A percentile compares a stretch with the other conserved stretches of the same genome.
Evolutionary conservation across 2,329 filamentous ascomycete genomes (phyloP).

Genomic region (Claviceps purpurea): DNA sequence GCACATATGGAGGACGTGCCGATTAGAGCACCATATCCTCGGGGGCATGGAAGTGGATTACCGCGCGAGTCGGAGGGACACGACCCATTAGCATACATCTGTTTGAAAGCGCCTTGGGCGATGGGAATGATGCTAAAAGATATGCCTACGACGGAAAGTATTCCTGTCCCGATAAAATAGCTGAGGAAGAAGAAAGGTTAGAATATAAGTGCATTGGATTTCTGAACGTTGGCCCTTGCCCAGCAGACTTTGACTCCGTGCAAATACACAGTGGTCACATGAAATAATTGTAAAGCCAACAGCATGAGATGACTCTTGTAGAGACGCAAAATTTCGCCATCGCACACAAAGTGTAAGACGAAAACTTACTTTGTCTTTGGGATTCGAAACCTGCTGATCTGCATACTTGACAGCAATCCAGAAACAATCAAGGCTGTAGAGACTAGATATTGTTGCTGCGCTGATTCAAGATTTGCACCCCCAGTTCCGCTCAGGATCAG

Average conservation of each 20-base stretch:
- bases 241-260: not conserved
- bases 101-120: constrained; percentile 52
- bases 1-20: constrained; percentile 55
- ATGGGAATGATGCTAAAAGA: constrained; percentile 22
- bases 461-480: constrained; percentile 48
- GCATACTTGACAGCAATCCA: constrained; percentile 58
- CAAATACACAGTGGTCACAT: not conserved
- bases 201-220: not conserved
- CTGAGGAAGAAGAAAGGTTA: constrained; percentile 22
- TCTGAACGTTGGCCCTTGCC: not conserved
- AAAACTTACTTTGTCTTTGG: constrained; percentile 42
- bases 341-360: not conserved
- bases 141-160: constrained; percentile 64
- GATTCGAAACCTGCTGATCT: constrained; percentile 67
- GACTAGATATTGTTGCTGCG: constrained; percentile 61
- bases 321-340: too few relatives aligned
- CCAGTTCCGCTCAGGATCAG: constrained; percentile 52
- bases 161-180: constrained; percentile 65
- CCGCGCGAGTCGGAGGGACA: constrained; percentile 47
- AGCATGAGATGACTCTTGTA: too few relatives aligned
- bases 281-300: not conserved
- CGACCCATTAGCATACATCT: constrained; percentile 67
- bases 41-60: constrained; percentile 57
- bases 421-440: constrained; percentile 69
- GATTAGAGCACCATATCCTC: constrained; percentile 59